Evolutionary conservation across 208 protist genomes (phyloP).

Genomic region (Crithidia thermophila): DNA sequence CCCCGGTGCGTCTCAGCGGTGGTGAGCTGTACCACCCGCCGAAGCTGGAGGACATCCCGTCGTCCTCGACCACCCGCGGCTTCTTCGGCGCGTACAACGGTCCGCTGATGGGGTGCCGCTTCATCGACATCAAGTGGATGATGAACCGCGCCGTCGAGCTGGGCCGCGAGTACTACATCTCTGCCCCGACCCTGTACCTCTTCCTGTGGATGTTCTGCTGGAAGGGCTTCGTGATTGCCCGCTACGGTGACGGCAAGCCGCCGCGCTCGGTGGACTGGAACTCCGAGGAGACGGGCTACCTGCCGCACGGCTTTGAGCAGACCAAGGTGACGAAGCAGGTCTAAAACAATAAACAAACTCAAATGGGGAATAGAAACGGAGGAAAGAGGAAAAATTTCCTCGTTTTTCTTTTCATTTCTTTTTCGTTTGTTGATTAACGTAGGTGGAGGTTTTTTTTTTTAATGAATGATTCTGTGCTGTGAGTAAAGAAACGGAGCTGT

Average conservation of each 20-base stretch:
- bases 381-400: background rate
- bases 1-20: slow-evolving; percentile 65
- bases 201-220: slow-evolving; percentile 90
- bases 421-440: no score
- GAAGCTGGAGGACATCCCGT: slow-evolving; percentile 78
- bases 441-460: no score
- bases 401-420: slow-evolving; percentile 10
- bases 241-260: slow-evolving; percentile 85
- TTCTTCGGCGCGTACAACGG: slow-evolving; percentile 87
- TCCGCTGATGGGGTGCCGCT: slow-evolving; percentile 51
- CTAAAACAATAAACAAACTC: slow-evolving; percentile 30
- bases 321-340: slow-evolving; percentile 64
- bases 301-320: slow-evolving; percentile 72
- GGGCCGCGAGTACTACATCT: slow-evolving; percentile 88
- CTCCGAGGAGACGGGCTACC: slow-evolving; percentile 79
- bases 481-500: no score
- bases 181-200: slow-evolving; percentile 73
- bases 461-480: no score
- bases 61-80: slow-evolving; percentile 56
- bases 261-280: slow-evolving; percentile 91
- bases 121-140: slow-evolving; percentile 92
- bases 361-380: background rate
- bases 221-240: slow-evolving; percentile 72
- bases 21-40: slow-evolving; percentile 86
- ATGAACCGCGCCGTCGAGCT: slow-evolving; percentile 89